Evolutionary conservation across 768 basidiomycete species (phyloP), one percentile per base, ranked within the genome.

Genomic region (Clavulina sp.): DNA sequence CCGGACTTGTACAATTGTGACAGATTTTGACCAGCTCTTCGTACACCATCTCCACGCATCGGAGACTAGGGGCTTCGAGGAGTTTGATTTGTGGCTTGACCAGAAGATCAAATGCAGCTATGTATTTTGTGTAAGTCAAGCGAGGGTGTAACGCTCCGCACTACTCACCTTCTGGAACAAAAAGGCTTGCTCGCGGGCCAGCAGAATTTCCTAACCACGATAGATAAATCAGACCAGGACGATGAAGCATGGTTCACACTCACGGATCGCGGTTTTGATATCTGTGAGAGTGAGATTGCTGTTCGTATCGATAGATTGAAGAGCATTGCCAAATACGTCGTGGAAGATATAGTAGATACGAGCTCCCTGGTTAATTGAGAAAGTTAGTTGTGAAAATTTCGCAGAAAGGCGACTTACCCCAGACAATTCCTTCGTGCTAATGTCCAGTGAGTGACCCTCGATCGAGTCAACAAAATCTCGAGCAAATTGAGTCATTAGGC

Each of bases 261-360:
- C n/a, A n/a, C n/a, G 78, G 57, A 99, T 99, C 26, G 95, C 95
- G 3, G 95, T 99, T 23, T 93, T 78, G 61, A 99, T 97, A 62
- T 99, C 95, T 58, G 85, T 83, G 54, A 84, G 80, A 53, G 91
- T 89, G 51, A 99, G 72, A 62, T 92, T 92, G 46, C 78, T 73
- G 13, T 89, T 88, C 1, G 95, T 81, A 61, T 97, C 84, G 60
- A 99, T 87, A 4, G 77, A 81, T 51, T 78, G 75, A 4, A 99
- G 77, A 1, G 93, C 95, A 49, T 83, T 74, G 1, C 95, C 95
- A 61, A 97, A 99, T 50, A 97, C 78, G 60, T 97, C 95, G 63
- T 97, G 89, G 75, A 99, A 99, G 63, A 99, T 97, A 69, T 97
- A 97, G 67, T 97, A 97, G 66, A 99, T 89, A 50, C 95, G 77